Conservation (phyloP, 148 eudicot genomes). For the Suaeda aralocaspica region DNA sequence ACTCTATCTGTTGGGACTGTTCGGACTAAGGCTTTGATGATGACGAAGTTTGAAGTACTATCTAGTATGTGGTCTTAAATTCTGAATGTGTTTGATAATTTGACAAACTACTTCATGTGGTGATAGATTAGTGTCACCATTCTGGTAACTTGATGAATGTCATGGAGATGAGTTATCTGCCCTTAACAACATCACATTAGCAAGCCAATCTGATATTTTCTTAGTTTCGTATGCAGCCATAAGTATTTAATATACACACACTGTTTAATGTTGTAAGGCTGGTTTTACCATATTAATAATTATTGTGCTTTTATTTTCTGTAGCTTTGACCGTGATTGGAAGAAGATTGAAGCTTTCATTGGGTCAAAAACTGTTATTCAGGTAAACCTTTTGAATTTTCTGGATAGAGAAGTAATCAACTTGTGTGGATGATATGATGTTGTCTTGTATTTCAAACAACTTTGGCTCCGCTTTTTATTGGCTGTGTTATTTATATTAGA, state of each 20-base stretch:
- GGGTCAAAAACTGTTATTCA: slow-evolving; percentile 95
- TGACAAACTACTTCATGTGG: neutral
- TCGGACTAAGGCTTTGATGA: no score
- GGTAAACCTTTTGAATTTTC: slow-evolving; percentile 37
- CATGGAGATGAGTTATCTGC: neutral
- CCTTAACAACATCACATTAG: neutral
- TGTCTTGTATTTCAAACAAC: neutral
- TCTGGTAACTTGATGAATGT: neutral
- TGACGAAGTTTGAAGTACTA: no score
- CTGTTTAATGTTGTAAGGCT: neutral
- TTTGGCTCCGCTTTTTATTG: neutral
- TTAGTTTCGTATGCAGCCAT: neutral
- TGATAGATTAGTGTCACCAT: neutral
- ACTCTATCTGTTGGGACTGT: no score
- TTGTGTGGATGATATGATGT: neutral
- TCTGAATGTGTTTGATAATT: no score
- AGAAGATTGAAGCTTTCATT: slow-evolving; percentile 89
- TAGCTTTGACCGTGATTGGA: slow-evolving; percentile 99
- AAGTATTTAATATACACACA: neutral
- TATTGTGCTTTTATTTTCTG: slow-evolving; percentile 8
- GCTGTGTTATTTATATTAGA: no score
- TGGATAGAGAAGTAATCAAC: neutral
- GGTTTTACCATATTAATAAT: neutral
- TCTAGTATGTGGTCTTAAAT: no score
- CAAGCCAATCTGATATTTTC: neutral